phyloP scores from a whole-genome alignment of 2,329 filamentous ascomycete species.

The Trichoderma atrobrunneum region DNA sequence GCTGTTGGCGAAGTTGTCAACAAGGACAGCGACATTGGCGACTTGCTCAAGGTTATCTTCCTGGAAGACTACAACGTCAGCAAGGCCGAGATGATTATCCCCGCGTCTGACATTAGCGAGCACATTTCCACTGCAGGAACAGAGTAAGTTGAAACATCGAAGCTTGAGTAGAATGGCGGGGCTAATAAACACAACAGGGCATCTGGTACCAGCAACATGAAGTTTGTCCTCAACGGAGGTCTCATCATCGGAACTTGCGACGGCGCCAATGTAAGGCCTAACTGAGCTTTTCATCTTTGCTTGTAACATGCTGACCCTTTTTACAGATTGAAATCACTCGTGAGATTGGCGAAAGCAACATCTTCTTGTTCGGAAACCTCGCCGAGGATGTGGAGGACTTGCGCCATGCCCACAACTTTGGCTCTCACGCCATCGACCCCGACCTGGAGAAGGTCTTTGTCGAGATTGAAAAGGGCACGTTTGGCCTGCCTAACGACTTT shows the following conservation, averaged over 20 bases:
- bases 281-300: background rate
- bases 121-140: slow-evolving; percentile 98
- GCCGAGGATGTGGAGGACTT: slow-evolving; percentile 96
- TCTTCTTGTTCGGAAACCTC: slow-evolving; percentile 96
- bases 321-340: slow-evolving; percentile 87
- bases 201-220: slow-evolving; percentile 96
- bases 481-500: slow-evolving; percentile 78
- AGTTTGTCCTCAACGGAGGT: slow-evolving; percentile 96
- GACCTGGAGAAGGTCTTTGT: slow-evolving; percentile 79
- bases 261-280: slow-evolving; percentile 78
- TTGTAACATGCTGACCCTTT: background rate
- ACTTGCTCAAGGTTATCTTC: slow-evolving; percentile 95
- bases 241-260: slow-evolving; percentile 98
- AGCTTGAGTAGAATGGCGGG: slow-evolving; percentile 9
- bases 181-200: slow-evolving; percentile 40
- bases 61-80: slow-evolving; percentile 98
- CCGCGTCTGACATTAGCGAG: slow-evolving; percentile 94
- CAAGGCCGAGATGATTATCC: slow-evolving; percentile 95
- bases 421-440: slow-evolving; percentile 71
- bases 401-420: slow-evolving; percentile 84
- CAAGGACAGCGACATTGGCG: slow-evolving; percentile 85
- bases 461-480: slow-evolving; percentile 73
- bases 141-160: slow-evolving; percentile 52
- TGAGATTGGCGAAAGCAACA: slow-evolving; percentile 93
- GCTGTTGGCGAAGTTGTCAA: slow-evolving; percentile 87